phyloP scores from a whole-genome alignment of 257 asterid genomes.

The Buddleja alternifolia region DNA sequence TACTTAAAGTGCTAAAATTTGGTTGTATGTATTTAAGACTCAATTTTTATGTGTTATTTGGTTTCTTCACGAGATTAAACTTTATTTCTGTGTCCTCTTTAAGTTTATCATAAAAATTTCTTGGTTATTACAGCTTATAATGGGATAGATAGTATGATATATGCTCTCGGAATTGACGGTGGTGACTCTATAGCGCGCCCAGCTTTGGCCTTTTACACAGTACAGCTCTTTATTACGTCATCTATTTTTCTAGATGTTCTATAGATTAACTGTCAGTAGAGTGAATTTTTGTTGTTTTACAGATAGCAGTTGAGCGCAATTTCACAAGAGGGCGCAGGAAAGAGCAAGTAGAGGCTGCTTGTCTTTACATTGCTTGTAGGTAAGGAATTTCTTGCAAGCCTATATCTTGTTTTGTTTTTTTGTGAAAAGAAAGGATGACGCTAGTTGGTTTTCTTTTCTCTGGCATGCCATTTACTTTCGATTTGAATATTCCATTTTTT shows the following conservation, averaged over 20 bases:
- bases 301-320: conserved; percentile 72
- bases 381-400: conserved; percentile 35
- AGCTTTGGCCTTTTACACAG: conserved; percentile 54
- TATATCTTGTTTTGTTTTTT: conserved; percentile 1
- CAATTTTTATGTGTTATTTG: conserved; percentile 3
- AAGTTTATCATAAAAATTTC: conserved; percentile 8
- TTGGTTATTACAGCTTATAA: conserved; percentile 48
- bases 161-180: conserved; percentile 65
- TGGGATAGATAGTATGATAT: conserved; percentile 45
- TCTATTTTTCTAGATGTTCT: conserved; percentile 16
- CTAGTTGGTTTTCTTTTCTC: background rate
- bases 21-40: conserved; percentile 9
- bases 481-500: background rate
- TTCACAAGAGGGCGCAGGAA: conserved; percentile 92
- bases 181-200: conserved; percentile 59
- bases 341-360: conserved; percentile 83
- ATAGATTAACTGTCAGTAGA: conserved; percentile 5
- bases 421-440: background rate
- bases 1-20: background rate
- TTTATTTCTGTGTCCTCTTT: background rate
- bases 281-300: conserved; percentile 30
- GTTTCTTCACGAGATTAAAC: background rate
- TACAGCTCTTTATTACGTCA: conserved; percentile 30
- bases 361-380: conserved; percentile 87
- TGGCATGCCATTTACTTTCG: background rate